Conservation (phyloP, 176 grass and related monocot genomes). For the Oryza rufipogon region DNA sequence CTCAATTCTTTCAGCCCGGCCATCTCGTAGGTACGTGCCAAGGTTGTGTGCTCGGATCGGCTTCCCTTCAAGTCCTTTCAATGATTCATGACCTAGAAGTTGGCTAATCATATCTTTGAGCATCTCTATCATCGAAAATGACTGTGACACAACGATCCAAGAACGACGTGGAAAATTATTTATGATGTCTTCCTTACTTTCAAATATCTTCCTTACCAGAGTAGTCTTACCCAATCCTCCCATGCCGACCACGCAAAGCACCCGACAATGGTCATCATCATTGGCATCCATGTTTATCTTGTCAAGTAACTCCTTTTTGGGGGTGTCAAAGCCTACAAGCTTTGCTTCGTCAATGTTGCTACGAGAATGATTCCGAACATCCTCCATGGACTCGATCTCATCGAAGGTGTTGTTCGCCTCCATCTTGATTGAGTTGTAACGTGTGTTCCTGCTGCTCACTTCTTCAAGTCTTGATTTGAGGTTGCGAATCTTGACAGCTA, state of each 20-base stretch:
- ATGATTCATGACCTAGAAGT: too few relatives aligned
- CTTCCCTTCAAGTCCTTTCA: too few relatives aligned
- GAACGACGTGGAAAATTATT: too few relatives aligned
- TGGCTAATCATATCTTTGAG: too few relatives aligned
- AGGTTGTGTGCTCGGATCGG: rapidly evolving
- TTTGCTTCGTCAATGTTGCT: slow-evolving; percentile 15
- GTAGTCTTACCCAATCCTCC: too few relatives aligned
- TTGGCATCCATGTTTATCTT: not conserved
- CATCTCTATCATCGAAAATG: too few relatives aligned
- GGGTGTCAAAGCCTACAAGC: slow-evolving; percentile 23
- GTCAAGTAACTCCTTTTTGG: slow-evolving; percentile 7
- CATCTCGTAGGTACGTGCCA: too few relatives aligned
- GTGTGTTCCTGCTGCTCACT: slow-evolving; percentile 33
- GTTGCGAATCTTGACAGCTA: slow-evolving; percentile 13
- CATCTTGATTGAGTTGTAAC: slow-evolving; percentile 33
- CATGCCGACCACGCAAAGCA: slow-evolving; percentile 36
- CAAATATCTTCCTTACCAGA: too few relatives aligned
- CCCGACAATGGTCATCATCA: not conserved
- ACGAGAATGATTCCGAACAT: not conserved
- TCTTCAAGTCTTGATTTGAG: slow-evolving; percentile 42
- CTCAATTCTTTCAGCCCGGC: too few relatives aligned
- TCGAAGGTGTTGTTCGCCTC: not conserved
- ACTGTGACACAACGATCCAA: too few relatives aligned
- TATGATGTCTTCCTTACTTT: too few relatives aligned
- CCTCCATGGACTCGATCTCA: slow-evolving; percentile 17